Conservation (phyloP, 169 alveolate genomes). For the Cryptosporidium sp. region DNA sequence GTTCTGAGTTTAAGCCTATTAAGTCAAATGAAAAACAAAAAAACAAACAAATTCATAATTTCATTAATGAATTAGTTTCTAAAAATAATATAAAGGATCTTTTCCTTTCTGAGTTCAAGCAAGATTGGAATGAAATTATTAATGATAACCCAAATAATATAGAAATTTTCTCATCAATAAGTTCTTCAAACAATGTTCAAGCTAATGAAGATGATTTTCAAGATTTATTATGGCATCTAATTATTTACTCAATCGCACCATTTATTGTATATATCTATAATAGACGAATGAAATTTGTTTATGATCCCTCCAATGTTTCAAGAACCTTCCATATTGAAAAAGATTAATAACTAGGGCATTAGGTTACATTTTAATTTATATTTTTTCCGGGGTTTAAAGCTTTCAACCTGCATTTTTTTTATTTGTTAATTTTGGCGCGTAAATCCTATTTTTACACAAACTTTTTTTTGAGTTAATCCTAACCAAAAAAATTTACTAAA, state of each 20-base stretch:
- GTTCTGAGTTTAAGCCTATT: background rate
- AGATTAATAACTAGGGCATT: background rate
- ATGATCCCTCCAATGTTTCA: constrained; percentile 18
- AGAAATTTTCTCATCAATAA: background rate
- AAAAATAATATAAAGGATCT: background rate
- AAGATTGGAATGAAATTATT: constrained; percentile 23
- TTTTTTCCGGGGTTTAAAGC: background rate
- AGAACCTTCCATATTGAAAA: constrained; percentile 32
- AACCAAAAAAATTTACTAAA: background rate
- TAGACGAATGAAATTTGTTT: constrained; percentile 8
- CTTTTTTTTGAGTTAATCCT: background rate
- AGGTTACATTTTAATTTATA: background rate
- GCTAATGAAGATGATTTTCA: background rate
- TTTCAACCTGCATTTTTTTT: background rate
- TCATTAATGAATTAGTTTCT: background rate
- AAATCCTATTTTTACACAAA: background rate
- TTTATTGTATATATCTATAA: constrained; percentile 21
- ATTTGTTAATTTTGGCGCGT: background rate
- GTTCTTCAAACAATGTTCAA: background rate
- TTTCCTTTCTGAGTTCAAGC: background rate
- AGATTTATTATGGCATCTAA: constrained; percentile 21
- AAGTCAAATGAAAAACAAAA: background rate
- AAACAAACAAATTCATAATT: background rate
- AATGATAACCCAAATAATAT: constrained; percentile 8
- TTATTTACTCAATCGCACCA: background rate